phyloP scores from a whole-genome alignment of 2,329 filamentous ascomycete genomes.

The Teratosphaeria pseudoeucalypti region DNA sequence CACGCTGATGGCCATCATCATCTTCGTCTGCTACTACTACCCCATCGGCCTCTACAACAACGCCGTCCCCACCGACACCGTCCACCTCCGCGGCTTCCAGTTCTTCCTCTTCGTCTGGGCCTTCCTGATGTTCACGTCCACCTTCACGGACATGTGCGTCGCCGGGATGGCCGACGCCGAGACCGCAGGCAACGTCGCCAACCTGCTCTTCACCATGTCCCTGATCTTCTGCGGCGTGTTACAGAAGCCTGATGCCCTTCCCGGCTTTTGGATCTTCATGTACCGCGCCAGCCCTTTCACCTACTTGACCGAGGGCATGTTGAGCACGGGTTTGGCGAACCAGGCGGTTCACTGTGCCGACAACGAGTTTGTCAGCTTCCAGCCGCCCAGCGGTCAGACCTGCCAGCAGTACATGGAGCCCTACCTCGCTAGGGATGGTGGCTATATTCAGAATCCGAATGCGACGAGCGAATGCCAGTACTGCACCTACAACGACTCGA shows the following conservation, averaged over 20 bases:
- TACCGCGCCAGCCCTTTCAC: conserved; percentile 71
- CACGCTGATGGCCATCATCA: conserved; percentile 60
- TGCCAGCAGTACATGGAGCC: conserved; percentile 30
- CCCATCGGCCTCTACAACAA: conserved; percentile 68
- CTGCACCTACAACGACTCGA: conserved; percentile 34
- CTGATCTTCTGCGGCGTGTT: conserved; percentile 65
- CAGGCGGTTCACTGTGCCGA: conserved; percentile 53
- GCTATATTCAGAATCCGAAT: conserved; percentile 27
- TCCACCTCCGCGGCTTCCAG: conserved; percentile 60
- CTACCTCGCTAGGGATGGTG: conserved; percentile 21
- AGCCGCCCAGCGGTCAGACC: conserved; percentile 43
- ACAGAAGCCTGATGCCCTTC: conserved; percentile 50
- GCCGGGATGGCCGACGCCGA: conserved; percentile 66
- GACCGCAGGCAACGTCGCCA: conserved; percentile 64
- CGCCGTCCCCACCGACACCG: conserved; percentile 49
- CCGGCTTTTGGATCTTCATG: conserved; percentile 69
- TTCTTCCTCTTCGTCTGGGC: conserved; percentile 67
- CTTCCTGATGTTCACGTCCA: conserved; percentile 62
- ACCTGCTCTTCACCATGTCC: conserved; percentile 61
- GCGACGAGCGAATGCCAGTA: conserved; percentile 28
- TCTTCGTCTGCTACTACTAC: conserved; percentile 79
- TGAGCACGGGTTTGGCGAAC: conserved; percentile 60
- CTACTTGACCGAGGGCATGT: conserved; percentile 65
- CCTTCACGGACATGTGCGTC: conserved; percentile 70
- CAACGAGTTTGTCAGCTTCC: conserved; percentile 61